Percentiles rank a stretch among this genome's conserved stretches.
These are phyloP conservation scores for Aspergillus saccharolyticus DNA, from an alignment of 495 filamentous ascomycete species.

Conservation along the genomic window DNA sequence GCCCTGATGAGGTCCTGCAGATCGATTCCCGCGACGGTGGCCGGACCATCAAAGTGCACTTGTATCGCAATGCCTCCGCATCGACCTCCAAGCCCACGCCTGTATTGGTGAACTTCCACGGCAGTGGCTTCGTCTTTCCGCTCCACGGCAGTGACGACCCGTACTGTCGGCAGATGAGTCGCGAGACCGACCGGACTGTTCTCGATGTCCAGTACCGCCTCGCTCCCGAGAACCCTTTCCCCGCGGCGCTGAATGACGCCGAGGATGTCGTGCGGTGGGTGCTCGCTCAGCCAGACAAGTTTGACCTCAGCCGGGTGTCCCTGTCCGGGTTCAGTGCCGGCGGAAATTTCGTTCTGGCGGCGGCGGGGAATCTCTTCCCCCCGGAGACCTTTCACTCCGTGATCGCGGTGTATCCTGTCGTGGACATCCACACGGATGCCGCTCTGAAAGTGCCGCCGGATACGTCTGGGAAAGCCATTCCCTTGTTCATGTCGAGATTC, in stretches of 20 bases:
- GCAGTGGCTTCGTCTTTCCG: slow-evolving; percentile 40
- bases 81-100: slow-evolving; percentile 24
- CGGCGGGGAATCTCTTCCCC: slow-evolving; percentile 34
- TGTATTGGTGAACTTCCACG: slow-evolving; percentile 43
- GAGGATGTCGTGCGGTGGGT: slow-evolving; percentile 39
- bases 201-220: slow-evolving; percentile 67
- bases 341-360: slow-evolving; percentile 39
- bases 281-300: slow-evolving; percentile 26
- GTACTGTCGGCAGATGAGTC: slow-evolving; percentile 36
- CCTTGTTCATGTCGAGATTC: slow-evolving; percentile 22
- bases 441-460: slow-evolving; percentile 25
- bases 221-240: slow-evolving; percentile 73
- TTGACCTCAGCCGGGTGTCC: slow-evolving; percentile 32
- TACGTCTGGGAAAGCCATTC: slow-evolving; percentile 20
- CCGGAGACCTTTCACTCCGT: slow-evolving; percentile 35
- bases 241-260: slow-evolving; percentile 68
- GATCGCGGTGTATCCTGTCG: slow-evolving; percentile 38
- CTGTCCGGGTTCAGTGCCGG: slow-evolving; percentile 45
- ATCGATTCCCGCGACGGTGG: slow-evolving; percentile 39
- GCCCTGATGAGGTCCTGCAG: slow-evolving; percentile 32
- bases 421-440: slow-evolving; percentile 28
- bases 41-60: slow-evolving; percentile 41
- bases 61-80: slow-evolving; percentile 32
- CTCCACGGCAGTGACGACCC: slow-evolving; percentile 39
- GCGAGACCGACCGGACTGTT: slow-evolving; percentile 34